Conservation (phyloP, 345 rosid genomes). For the Eucalyptus pauciflora region DNA sequence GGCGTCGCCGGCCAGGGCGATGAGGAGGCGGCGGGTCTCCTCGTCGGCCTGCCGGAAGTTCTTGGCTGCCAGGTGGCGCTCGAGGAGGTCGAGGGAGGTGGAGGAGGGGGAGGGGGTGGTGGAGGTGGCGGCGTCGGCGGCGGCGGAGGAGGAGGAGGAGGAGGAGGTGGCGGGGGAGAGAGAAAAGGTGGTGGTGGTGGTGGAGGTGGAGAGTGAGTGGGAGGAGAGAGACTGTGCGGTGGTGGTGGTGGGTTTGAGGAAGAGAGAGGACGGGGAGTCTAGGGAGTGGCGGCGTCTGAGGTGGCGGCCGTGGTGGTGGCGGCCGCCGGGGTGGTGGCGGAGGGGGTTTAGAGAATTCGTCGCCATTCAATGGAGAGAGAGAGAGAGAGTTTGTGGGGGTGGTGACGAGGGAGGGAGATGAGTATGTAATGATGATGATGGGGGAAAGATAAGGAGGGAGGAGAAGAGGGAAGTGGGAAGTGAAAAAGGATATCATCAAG, state of each 20-base stretch:
- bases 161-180: constrained; percentile 5
- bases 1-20: constrained; percentile 65
- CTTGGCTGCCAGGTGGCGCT: constrained; percentile 39
- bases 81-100: constrained; percentile 54
- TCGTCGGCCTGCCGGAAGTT: constrained; percentile 86
- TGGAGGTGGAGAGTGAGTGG: not conserved
- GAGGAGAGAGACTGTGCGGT: not conserved
- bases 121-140: constrained; percentile 10
- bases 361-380: constrained; percentile 16
- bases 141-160: not conserved
- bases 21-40: constrained; percentile 77
- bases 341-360: constrained; percentile 26
- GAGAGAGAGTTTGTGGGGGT: not conserved
- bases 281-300: constrained; percentile 13
- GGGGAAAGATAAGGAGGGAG: not conserved
- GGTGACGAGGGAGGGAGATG: too few species aligned
- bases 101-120: constrained; percentile 23
- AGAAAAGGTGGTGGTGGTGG: constrained; percentile 4
- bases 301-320: not conserved
- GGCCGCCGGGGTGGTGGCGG: constrained; percentile 9
- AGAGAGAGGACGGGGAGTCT: constrained; percentile 8
- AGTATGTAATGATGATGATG: not conserved
- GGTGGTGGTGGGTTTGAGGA: constrained; percentile 15
- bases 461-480: not conserved
- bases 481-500: constrained; percentile 10